Evolutionary conservation across 768 basidiomycete genomes (phyloP).

Genomic region (Steccherinum ochraceum): DNA sequence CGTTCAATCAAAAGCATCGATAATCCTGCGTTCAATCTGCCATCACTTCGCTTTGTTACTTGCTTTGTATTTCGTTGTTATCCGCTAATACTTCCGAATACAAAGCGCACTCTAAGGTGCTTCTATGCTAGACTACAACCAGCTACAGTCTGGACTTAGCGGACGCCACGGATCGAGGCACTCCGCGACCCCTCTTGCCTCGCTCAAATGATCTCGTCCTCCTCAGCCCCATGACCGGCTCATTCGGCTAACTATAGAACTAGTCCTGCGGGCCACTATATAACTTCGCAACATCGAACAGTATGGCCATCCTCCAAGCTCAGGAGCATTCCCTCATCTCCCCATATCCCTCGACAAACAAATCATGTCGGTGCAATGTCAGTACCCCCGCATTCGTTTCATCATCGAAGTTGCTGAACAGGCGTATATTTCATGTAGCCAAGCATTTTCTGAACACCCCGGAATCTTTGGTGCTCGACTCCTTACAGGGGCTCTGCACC

Average conservation of each 20-base stretch:
- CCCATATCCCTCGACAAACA: not conserved
- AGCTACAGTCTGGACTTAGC: too few species aligned
- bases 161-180: not conserved
- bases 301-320: not conserved
- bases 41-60: not conserved
- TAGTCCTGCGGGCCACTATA: too few species aligned
- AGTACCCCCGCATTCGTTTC: not conserved
- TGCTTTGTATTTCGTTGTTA: not conserved
- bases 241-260: too few species aligned
- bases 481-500: slow-evolving; percentile 65
- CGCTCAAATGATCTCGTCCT: not conserved
- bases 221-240: too few species aligned
- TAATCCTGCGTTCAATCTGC: not conserved
- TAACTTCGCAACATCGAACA: too few species aligned
- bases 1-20: not conserved
- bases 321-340: slow-evolving; percentile 1
- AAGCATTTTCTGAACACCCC: slow-evolving; percentile 82
- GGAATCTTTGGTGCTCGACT: slow-evolving; percentile 66
- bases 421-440: slow-evolving; percentile 13
- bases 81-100: not conserved
- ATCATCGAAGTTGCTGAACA: not conserved
- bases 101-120: not conserved
- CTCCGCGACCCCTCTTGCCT: not conserved
- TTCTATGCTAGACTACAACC: too few species aligned
- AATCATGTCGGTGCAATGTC: slow-evolving; percentile 17